Percentiles rank a stretch among this genome's conserved stretches.
phyloP scores from a whole-genome alignment of 176 grass and related monocot genomes.

The Sorghum bicolor region DNA sequence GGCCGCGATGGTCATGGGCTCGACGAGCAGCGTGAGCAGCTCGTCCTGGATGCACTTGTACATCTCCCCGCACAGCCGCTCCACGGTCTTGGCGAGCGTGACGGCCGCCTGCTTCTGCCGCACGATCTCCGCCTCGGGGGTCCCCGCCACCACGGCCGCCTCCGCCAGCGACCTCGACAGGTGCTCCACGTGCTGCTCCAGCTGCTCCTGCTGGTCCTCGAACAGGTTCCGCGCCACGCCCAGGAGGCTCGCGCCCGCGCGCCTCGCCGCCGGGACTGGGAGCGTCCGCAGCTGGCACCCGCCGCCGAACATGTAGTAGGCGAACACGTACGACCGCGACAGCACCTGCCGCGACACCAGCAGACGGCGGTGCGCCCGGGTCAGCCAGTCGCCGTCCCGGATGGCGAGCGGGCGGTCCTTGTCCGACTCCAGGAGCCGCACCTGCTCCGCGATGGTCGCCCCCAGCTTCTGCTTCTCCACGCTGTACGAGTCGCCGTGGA shows the following conservation, averaged over 20 bases:
- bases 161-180: slow-evolving; percentile 29
- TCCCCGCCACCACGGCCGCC: background rate
- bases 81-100: slow-evolving; percentile 39
- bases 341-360: slow-evolving; percentile 44
- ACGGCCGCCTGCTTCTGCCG: slow-evolving; percentile 35
- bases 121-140: slow-evolving; percentile 16
- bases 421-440: slow-evolving; percentile 9
- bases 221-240: slow-evolving; percentile 46
- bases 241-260: background rate
- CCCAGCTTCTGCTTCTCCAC: slow-evolving; percentile 31
- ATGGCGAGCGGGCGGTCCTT: background rate
- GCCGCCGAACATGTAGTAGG: slow-evolving; percentile 62
- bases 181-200: slow-evolving; percentile 53
- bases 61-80: slow-evolving; percentile 46
- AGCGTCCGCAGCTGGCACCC: background rate
- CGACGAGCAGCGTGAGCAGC: slow-evolving; percentile 38
- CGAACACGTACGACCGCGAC: slow-evolving; percentile 45
- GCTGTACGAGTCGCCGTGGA: slow-evolving; percentile 38
- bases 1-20: slow-evolving; percentile 24
- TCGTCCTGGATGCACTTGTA: slow-evolving; percentile 58
- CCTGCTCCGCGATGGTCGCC: background rate
- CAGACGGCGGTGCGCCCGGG: slow-evolving; percentile 31
- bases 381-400: slow-evolving; percentile 42
- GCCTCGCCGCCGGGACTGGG: too few species aligned
- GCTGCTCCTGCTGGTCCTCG: slow-evolving; percentile 62